These are phyloP conservation scores for Fusarium duplospermum DNA, from an alignment of 2,329 filamentous ascomycete species.

Conservation along the genomic window DNA sequence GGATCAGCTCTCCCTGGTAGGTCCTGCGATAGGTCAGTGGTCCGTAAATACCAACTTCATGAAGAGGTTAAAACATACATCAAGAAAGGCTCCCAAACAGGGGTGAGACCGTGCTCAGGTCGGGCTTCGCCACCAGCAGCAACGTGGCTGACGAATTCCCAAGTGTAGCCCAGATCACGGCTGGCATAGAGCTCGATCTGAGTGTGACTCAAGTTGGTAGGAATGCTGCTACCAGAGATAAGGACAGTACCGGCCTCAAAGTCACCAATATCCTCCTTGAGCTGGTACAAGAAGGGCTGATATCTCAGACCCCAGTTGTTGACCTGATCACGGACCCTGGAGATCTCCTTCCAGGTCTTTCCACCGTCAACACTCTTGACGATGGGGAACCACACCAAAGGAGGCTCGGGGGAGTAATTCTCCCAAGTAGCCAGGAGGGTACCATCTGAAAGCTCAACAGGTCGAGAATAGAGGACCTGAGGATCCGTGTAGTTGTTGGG, in stretches of 20 bases:
- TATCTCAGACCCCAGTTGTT: conserved; percentile 75
- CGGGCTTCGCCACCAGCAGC: conserved; percentile 71
- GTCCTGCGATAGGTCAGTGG: conserved; percentile 49
- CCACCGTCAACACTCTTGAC: conserved; percentile 65
- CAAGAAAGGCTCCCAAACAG: conserved; percentile 80
- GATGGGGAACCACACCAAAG: conserved; percentile 66
- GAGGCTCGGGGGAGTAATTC: conserved; percentile 68
- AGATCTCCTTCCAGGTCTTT: conserved; percentile 71
- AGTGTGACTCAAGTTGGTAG: conserved; percentile 69
- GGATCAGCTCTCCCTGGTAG: conserved; percentile 68
- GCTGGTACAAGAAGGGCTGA: conserved; percentile 75
- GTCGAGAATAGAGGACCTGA: conserved; percentile 57
- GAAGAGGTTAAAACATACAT: conserved; percentile 45
- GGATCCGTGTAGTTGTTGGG: conserved; percentile 56
- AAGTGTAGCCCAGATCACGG: conserved; percentile 68
- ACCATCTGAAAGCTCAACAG: conserved; percentile 57
- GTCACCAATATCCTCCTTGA: conserved; percentile 67
- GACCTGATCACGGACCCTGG: conserved; percentile 70
- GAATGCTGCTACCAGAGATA: conserved; percentile 69
- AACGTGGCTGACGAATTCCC: conserved; percentile 75
- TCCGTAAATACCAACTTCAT: rapidly evolving
- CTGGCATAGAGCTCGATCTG: conserved; percentile 78
- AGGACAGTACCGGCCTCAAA: conserved; percentile 73
- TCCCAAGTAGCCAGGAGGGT: conserved; percentile 66
- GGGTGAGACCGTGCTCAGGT: conserved; percentile 73